These are phyloP conservation scores for Cercospora janseana DNA, from an alignment of 2,329 filamentous ascomycete genomes.

Conservation along the genomic window DNA sequence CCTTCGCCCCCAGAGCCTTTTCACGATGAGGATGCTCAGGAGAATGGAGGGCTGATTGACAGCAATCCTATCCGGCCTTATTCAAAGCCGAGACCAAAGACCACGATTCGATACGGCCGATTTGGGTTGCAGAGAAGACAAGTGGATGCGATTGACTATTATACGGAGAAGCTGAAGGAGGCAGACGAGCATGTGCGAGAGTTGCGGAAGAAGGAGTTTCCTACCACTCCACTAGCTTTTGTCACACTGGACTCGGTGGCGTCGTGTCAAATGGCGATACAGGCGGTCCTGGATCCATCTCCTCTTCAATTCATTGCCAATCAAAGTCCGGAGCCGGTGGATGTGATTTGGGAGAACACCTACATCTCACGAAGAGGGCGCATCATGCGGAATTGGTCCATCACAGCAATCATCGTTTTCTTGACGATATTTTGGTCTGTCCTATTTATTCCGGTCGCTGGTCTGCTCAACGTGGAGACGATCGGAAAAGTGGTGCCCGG, in stretches of 20 bases:
- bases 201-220: slow-evolving; percentile 72
- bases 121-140: slow-evolving; percentile 68
- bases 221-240: slow-evolving; percentile 80
- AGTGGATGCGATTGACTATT: slow-evolving; percentile 92
- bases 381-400: slow-evolving; percentile 74
- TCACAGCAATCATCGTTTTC: slow-evolving; percentile 78
- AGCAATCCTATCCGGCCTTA: slow-evolving; percentile 46
- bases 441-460: slow-evolving; percentile 75
- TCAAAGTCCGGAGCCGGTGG: slow-evolving; percentile 79
- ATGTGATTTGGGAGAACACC: slow-evolving; percentile 94
- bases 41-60: slow-evolving; percentile 30
- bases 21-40: slow-evolving; percentile 28
- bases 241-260: slow-evolving; percentile 97
- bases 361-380: slow-evolving; percentile 74
- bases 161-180: slow-evolving; percentile 76
- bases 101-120: slow-evolving; percentile 75
- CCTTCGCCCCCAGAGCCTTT: slow-evolving; percentile 41
- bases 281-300: slow-evolving; percentile 87
- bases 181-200: slow-evolving; percentile 71
- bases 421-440: slow-evolving; percentile 87
- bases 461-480: slow-evolving; percentile 75
- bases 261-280: slow-evolving; percentile 89
- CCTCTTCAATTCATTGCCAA: slow-evolving; percentile 83
- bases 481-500: slow-evolving; percentile 70
- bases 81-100: slow-evolving; percentile 59